Base-by-base conservation (phyloP, 2,329 filamentous ascomycete species). In the Alternaria triticina region DNA sequence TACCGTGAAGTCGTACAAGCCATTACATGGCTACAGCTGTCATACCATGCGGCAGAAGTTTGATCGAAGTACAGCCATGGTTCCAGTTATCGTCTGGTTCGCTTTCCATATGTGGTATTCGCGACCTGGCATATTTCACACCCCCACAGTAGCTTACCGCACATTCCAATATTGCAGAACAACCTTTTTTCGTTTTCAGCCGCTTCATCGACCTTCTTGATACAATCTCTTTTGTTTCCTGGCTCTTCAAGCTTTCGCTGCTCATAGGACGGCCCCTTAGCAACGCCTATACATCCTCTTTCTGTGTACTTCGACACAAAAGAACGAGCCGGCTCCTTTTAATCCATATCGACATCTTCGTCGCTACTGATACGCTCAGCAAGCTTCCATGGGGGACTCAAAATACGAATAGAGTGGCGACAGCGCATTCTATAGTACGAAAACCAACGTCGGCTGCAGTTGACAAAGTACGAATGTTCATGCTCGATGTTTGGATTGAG, bases 401-500 rank as follows among this genome's bases (percentile, higher is more conserved):
- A n/a, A 3, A 17, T 40, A 10, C 15, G n/a, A 40, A 40, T 15
- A 40, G 30, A 3, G 23, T 25, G 13, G 13, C 49, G 13, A 22
- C 13, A 11, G 23, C 17, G 36, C 20, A 30, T 33, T 25, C 20
- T 15, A 52, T 25, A 52, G 36, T 4, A 51, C 30, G 13, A 33
- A 33, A 36, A 22, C 17, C 49, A 36, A 33, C 49, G 23, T 23
- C 28, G 22, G n/a, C 20, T 33, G 27, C 36, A 46, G 7, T n/a
- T 33, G 17, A 54, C 25, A 13, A 22, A 15, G 2, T 56, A 17
- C 27, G 25, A 49, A 54, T 46, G 22, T 27, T 46, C 28, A 12
- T 33, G 47, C 22, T 56, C 33, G 62, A 67, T 63, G 68, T 73
- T 63, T 65, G 64, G 50, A 68, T 69, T 71, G 62, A 33, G 71